Conservation (phyloP, 1,139 yeast species). For the Saccharomyces pastorianus region DNA sequence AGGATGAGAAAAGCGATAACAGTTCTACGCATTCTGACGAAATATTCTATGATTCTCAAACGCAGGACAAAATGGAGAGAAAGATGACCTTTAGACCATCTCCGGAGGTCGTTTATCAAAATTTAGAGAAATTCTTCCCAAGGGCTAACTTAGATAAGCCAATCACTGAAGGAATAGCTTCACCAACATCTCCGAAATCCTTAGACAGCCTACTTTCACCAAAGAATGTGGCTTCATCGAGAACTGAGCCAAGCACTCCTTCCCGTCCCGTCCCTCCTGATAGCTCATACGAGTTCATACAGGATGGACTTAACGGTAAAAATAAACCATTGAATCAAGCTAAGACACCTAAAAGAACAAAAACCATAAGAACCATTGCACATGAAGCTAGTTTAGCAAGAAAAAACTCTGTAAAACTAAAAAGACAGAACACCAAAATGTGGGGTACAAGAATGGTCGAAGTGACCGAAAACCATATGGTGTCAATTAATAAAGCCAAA, state of each 20-base stretch:
- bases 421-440: slow-evolving; percentile 83
- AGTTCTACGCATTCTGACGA: slow-evolving; percentile 13
- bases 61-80: slow-evolving; percentile 24
- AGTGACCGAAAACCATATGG: slow-evolving; percentile 66
- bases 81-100: slow-evolving; percentile 79
- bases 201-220: slow-evolving; percentile 7
- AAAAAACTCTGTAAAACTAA: slow-evolving; percentile 36
- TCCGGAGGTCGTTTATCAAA: slow-evolving; percentile 84
- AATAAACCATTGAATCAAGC: background rate
- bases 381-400: slow-evolving; percentile 73
- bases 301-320: background rate
- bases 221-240: slow-evolving; percentile 10
- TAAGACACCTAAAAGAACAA: slow-evolving; percentile 48
- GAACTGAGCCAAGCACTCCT: slow-evolving; percentile 2
- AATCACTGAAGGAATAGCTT: slow-evolving; percentile 62
- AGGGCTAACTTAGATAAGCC: slow-evolving; percentile 89
- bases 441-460: slow-evolving; percentile 96
- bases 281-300: background rate
- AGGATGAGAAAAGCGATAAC: slow-evolving; percentile 4
- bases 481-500: slow-evolving; percentile 37
- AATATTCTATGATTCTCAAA: slow-evolving; percentile 3
- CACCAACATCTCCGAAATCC: slow-evolving; percentile 48
- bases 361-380: slow-evolving; percentile 86
- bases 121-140: slow-evolving; percentile 87
- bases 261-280: background rate